Base-by-base conservation (phyloP, 129 eudicot species). In the Tagetes patula region DNA sequence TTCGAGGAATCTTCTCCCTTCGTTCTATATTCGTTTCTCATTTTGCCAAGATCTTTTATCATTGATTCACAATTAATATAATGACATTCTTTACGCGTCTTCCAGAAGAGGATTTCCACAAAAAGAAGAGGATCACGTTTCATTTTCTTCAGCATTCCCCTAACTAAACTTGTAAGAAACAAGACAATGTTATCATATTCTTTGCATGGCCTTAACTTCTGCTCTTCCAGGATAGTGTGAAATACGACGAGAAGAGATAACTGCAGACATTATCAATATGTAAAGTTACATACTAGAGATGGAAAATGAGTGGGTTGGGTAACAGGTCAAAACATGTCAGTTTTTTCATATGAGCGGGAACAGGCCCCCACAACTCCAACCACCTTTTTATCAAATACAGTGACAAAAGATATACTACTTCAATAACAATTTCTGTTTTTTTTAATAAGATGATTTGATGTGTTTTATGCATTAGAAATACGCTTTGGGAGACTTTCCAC, bases 101-200 rank as follows among this genome's bases (percentile, higher is more conserved):
- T 95, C 95, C 91, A 86, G 73, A 90, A 95, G 31, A 95, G 84
- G 67, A 85, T 74, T 82, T 95, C 99, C 53, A 95, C 94, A 80
- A 95, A 88, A 59, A 95, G 96, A 72, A 95, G 91, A 65, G 99
- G 99, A 68, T 79, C 49, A 70, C 71, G 82, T 87, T 95, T 88
- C 94, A 95, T 90, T 88, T 86, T 90, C 56, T 84, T 79, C 70
- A 95, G 82, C 99, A 95, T 88, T 82, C 91, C 84, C 76, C 99
- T 75, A 46, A 86, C 84, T 76, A 95, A 82, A 81, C 59, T 82
- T 77, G 87, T 86, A 80, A 95, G 84, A 77, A 95, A 95, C 20
- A 30, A 74, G 59, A 90, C 94, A 65, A 95, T 80, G 52, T 85
- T 85, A 72, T 86, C 84, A 52, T 90, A 65, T 37, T 88, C 97